Evolutionary conservation across 225 moss, liverwort and hornwort species (phyloP), one percentile per base, ranked within the genome.

Genomic region (Rhytidiadelphus loreus): DNA sequence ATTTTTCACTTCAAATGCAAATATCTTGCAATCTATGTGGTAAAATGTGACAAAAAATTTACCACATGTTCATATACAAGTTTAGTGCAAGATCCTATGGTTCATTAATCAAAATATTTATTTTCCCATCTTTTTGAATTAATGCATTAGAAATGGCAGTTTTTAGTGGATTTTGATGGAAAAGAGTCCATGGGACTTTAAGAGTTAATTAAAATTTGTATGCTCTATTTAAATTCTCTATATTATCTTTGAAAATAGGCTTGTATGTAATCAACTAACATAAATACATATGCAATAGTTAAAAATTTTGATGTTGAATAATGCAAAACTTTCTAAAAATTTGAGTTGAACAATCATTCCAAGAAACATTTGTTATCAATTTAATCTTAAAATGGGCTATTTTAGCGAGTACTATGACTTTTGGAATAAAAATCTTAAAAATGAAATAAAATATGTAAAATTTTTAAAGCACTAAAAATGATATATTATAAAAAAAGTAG

Each of bases 1-100:
- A 20, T 25, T 0, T 69, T 1, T 24, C 3, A 25, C 41, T 41
- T 70, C 25, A 41, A 70, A 41, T 70, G 16, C 15, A 25, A 15
- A 41, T 41, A 15, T 41, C 0, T 41, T 41, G 12, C 21, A 22
- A 66, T 66, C 3, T n/a, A 0, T 68, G 3, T 1, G 0, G 5
- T 25, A 8, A 37, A 37, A 41, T 1, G 7, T 70, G 8, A 70
- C 2, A 13, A 41, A 70, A n/a, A n/a, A 23, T 2, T 24, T 23
- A 23, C 4, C 2, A 25, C 5, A 41, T 70, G 2, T 25, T 69
- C 2, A 41, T 4, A 24, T 25, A 14, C 2, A 24, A 24, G 8
- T 14, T 69, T 41, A 41, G 8, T 69, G 8, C 5, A 69, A 69
- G 13, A 69, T 25, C 24, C 0, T 13, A 14, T 41, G 8, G 4